Evolutionary conservation across 2,329 filamentous ascomycete species (phyloP), one percentile per base, ranked within the genome.

Genomic region (Furcasterigmium furcatum): DNA sequence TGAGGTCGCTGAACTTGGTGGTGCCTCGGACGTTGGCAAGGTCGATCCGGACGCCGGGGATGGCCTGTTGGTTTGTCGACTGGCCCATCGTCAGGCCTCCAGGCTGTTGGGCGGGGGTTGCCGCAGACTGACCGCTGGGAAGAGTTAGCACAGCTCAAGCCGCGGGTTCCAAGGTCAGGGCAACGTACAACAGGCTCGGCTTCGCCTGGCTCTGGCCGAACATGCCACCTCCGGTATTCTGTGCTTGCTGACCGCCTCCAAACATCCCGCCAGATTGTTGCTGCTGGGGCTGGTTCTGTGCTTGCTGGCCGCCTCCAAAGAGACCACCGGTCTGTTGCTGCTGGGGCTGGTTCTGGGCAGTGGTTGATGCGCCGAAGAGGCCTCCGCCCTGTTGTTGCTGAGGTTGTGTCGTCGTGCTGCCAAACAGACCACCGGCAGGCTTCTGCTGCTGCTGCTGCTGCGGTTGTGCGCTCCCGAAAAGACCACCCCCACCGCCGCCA

Each of bases 1-100:
- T 82, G 22, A 96, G 84, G 64, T 96, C 92, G 61, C 91, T 89
- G 72, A 94, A 96, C 50, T 94, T 88, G 4, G 91, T 96, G 1
- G 91, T 95, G 14, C 87, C 86, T 43, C 90, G 83, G 49, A 97
- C 74, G 60, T 88, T 88, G 55, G 80, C 80, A 43, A 88, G 68
- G 64, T 94, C 88, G 57, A 95, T 87, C 58, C 87, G 85, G 16
- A 90, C 86, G 16, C 87, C 88, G 1, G 85, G 83, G 14, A 84
- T 76, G 13, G 72, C 74, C 54, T 79, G 76, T 52, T 79, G 75
- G 42, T 74, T 76, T 58, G 50, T 71, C 9, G 70, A 65, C 54
- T 78, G 76, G 46, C 76, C 76, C 62, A 80, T 71, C 25, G 66
- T 70, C 20, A 71, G 52, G 27, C 65, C 65, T 47, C 27, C 52